phyloP scores from a whole-genome alignment of 805 yeast species.

The Suhomyces prunicola region DNA sequence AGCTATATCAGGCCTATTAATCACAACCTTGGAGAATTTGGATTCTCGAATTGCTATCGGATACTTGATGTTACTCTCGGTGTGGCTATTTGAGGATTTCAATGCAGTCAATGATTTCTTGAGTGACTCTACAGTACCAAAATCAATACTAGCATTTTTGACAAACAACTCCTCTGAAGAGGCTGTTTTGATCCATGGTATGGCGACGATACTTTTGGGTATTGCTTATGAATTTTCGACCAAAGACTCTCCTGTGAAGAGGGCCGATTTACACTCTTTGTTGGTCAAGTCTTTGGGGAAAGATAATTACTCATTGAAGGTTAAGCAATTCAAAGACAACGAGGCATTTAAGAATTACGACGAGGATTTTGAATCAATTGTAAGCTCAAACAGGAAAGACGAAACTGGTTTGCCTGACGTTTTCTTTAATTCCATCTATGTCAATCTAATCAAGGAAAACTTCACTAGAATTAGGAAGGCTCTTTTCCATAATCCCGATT shows the following conservation, averaged over 20 bases:
- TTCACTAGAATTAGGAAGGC: constrained; percentile 64
- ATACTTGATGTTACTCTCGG: constrained; percentile 67
- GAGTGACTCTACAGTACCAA: constrained; percentile 61
- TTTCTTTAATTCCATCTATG: constrained; percentile 64
- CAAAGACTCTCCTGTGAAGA: constrained; percentile 55
- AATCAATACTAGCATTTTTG: constrained; percentile 64
- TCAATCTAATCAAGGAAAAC: constrained; percentile 66
- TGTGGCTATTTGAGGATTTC: constrained; percentile 77
- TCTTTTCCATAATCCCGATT: constrained; percentile 66
- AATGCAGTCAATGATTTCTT: constrained; percentile 74
- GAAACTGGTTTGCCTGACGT: constrained; percentile 86
- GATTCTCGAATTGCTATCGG: constrained; percentile 80
- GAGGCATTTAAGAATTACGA: constrained; percentile 54
- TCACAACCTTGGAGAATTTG: constrained; percentile 54
- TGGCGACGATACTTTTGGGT: constrained; percentile 71
- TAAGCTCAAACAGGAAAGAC: constrained; percentile 56
- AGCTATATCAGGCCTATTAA: constrained; percentile 70
- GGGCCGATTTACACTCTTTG: constrained; percentile 59
- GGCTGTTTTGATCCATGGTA: constrained; percentile 61
- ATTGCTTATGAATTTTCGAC: constrained; percentile 74
- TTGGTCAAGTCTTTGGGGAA: constrained; percentile 73
- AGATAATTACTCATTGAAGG: constrained; percentile 71
- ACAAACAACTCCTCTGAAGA: constrained; percentile 45
- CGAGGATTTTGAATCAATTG: constrained; percentile 35
- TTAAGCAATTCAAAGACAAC: constrained; percentile 68